Evolutionary conservation across 768 basidiomycete species (phyloP).

Genomic region (Pisolithus sp.): DNA sequence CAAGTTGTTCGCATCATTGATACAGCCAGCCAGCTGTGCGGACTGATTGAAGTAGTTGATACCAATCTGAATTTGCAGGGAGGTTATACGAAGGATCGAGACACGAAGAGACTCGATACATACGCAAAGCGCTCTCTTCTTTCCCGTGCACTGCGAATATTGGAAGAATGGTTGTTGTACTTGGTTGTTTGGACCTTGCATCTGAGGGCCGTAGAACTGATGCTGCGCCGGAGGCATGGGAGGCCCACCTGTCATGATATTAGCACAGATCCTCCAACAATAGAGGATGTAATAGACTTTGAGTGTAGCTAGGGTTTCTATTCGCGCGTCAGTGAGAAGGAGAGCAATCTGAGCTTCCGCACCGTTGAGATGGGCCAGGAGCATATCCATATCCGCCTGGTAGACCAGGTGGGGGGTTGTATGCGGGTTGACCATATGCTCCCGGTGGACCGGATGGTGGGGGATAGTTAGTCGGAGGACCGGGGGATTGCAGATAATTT

Average conservation of each 20-base stretch:
- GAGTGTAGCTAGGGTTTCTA: slow-evolving; percentile 2
- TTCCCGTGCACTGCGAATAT: slow-evolving; percentile 85
- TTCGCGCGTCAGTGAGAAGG: slow-evolving; percentile 4
- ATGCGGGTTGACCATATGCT: no score
- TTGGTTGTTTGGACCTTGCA: slow-evolving; percentile 39
- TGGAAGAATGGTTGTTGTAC: slow-evolving; percentile 64
- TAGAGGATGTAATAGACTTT: slow-evolving; percentile 1
- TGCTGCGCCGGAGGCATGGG: slow-evolving; percentile 47
- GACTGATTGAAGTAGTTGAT: slow-evolving; percentile 76
- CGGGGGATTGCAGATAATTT: no score
- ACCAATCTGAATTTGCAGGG: slow-evolving; percentile 53
- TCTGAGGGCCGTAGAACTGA: slow-evolving; percentile 60
- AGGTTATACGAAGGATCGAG: background rate
- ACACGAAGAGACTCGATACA: slow-evolving; percentile 18
- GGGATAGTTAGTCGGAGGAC: no score
- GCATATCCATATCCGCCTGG: slow-evolving; percentile 6
- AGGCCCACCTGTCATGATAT: slow-evolving; percentile 25
- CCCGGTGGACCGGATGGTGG: no score
- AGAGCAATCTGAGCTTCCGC: background rate
- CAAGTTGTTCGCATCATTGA: slow-evolving; percentile 87
- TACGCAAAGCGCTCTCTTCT: slow-evolving; percentile 84
- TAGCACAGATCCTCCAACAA: background rate
- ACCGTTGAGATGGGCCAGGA: slow-evolving; percentile 4
- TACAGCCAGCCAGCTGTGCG: slow-evolving; percentile 74
- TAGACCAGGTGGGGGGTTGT: background rate